A percentile compares a stretch with the other conserved stretches of the same genome.
Evolutionary conservation across 176 grass and related monocot species (phyloP).

Genomic region (Oryza glumipatula): DNA sequence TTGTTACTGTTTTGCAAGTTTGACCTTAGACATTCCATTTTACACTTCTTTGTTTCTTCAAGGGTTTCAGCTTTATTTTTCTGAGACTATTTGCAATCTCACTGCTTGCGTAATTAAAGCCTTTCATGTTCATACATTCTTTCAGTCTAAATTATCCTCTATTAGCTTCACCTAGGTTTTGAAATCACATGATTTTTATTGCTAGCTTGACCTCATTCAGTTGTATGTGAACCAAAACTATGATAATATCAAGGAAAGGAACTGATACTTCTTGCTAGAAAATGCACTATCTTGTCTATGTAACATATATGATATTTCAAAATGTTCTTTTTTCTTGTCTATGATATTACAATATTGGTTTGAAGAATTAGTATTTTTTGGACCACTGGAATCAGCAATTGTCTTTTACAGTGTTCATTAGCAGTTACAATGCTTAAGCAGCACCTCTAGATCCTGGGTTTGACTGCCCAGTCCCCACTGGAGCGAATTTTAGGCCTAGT

Average conservation of each 20-base stretch:
- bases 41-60: no score
- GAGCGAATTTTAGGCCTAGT: no score
- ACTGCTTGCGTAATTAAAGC: background rate
- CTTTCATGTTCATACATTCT: background rate
- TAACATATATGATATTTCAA: background rate
- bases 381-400: no score
- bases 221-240: background rate
- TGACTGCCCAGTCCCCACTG: no score
- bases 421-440: no score
- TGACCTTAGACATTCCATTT: background rate
- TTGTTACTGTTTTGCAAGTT: background rate
- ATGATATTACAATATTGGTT: conserved; percentile 7
- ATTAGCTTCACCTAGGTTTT: conserved; percentile 7
- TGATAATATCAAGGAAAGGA: background rate
- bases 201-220: conserved; percentile 4
- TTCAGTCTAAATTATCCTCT: background rate
- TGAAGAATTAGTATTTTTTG: conserved; percentile 19
- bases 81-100: conserved; percentile 7
- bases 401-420: no score
- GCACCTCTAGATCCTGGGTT: no score
- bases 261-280: background rate
- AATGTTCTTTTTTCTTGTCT: background rate
- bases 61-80: background rate
- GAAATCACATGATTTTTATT: background rate
- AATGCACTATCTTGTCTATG: background rate